Base-by-base conservation (phyloP, 805 yeast species). In the Candida yuanshanica region DNA sequence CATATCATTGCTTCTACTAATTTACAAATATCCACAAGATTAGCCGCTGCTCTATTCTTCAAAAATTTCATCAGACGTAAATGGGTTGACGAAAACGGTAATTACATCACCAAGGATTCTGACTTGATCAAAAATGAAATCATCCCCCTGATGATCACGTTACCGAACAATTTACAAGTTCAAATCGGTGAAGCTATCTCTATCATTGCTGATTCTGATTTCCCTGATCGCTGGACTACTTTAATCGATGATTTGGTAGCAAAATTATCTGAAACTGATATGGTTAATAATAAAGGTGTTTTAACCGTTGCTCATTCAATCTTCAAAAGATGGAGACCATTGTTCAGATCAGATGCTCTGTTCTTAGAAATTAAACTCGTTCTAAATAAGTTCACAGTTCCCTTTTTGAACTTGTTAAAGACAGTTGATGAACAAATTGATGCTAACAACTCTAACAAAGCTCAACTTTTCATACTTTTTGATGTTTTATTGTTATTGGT, bases 131-230 rank as follows among this genome's bases (percentile, higher is more conserved):
- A 90, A 59, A 42, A 63, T 9, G 93, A 88, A 56, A 85, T 93
- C 48, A 74, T 93, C 38, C 79, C 81, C n/a, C 68, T 90, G 46
- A 89, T 93, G 98, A 81, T 90, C 46, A 62, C 76, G 27, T 67
- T 89, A 38, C 96, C 96, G 6, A 75, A 75, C 37, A 75, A 81
- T 50, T 67, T 93, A 42, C 96, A 91, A 58, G 70, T 81, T n/a
- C 99, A 95, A 66, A 76, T 93, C 38, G 98, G 97, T 39, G 99
- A 95, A 63, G 81, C 96, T 2, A 81, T 95, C 42, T 80, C 95
- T 13, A 69, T 86, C 40, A 91, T 93, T 54, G 99, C 99, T 4
- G 96, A 90, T 59, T 81, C 89, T 44, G 99, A 93, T 60, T 93
- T 93, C 65, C 99, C 99, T 1, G 83, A 83, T 31, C 69, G 79